Percentiles rank a stretch among this genome's conserved stretches.
These are phyloP conservation scores for Apophysomyces trapeziformis DNA, from an alignment of 371 early-diverging fungal species.

Conservation along the genomic window DNA sequence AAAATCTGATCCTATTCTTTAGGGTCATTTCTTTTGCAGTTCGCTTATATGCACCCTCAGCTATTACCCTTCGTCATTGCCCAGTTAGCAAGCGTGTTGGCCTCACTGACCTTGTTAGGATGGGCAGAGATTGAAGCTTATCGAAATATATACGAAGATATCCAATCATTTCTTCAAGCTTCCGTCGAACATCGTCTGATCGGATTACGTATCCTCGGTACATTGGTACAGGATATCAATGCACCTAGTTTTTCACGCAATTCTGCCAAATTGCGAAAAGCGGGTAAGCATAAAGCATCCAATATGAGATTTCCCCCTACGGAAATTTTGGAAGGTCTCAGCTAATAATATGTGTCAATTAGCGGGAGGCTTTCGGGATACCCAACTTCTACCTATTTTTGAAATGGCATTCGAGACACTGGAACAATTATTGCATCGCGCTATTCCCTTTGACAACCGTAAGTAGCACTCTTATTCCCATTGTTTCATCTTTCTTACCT, in stretches of 20 bases:
- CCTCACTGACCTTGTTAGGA: conserved; percentile 76
- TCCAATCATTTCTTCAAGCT: conserved; percentile 68
- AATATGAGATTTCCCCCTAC: too few relatives aligned
- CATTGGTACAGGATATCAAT: conserved; percentile 62
- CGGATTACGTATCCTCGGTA: conserved; percentile 59
- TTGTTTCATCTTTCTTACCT: background rate
- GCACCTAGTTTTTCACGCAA: conserved; percentile 61
- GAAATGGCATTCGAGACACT: conserved; percentile 63
- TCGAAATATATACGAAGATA: conserved; percentile 59
- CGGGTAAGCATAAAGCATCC: conserved; percentile 34
- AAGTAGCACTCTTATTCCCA: background rate
- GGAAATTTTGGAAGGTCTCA: background rate
- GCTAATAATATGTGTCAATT: conserved; percentile 1
- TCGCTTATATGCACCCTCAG: conserved; percentile 61
- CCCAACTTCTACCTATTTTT: conserved; percentile 72
- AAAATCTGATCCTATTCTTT: conserved; percentile 9
- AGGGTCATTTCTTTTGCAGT: conserved; percentile 67
- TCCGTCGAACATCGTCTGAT: conserved; percentile 61
- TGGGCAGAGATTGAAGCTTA: conserved; percentile 79
- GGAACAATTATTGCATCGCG: conserved; percentile 38
- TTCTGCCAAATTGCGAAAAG: conserved; percentile 67
- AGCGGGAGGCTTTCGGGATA: conserved; percentile 83
- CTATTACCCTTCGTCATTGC: conserved; percentile 67
- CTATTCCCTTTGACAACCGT: conserved; percentile 47
- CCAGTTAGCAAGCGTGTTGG: conserved; percentile 68